Evolutionary conservation across 495 filamentous ascomycete species (phyloP).

Genomic region (Aspergillus steynii): DNA sequence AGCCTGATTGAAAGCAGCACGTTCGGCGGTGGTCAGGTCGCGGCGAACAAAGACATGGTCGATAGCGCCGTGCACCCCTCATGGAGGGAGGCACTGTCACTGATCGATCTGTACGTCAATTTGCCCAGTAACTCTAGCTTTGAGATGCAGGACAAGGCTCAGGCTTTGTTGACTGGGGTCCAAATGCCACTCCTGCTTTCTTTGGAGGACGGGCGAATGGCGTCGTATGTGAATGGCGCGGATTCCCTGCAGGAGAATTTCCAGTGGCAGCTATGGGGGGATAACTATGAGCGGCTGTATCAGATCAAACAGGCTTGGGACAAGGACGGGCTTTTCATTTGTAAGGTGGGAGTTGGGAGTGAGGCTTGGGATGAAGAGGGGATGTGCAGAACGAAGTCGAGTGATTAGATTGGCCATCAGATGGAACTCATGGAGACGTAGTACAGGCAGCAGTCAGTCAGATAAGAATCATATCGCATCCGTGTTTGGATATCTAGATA

Average conservation of each 20-base stretch:
- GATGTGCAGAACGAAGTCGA: conserved; percentile 17
- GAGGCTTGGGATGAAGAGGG: conserved; percentile 37
- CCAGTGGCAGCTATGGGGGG: conserved; percentile 51
- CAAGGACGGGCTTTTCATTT: conserved; percentile 29
- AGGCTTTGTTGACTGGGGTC: conserved; percentile 40
- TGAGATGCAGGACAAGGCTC: conserved; percentile 29
- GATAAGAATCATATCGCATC: neutral
- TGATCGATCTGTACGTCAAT: conserved; percentile 19
- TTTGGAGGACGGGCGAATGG: conserved; percentile 35
- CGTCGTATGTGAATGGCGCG: conserved; percentile 53
- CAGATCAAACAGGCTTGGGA: conserved; percentile 42
- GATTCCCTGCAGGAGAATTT: conserved; percentile 47
- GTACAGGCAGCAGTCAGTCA: neutral
- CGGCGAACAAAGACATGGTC: conserved; percentile 25
- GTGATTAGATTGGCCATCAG: neutral
- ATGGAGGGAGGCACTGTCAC: conserved; percentile 35
- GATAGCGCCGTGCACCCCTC: conserved; percentile 40
- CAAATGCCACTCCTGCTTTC: conserved; percentile 44
- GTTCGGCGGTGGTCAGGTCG: conserved; percentile 35
- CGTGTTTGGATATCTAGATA: neutral
- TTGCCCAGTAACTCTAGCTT: conserved; percentile 12
- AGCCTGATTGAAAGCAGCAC: conserved; percentile 23
- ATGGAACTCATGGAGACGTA: no score
- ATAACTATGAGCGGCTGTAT: conserved; percentile 46
- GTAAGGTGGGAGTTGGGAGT: conserved; percentile 31